Evolutionary conservation across 495 filamentous ascomycete species (phyloP).

Genomic region (Tuber microsphaerosporum): DNA sequence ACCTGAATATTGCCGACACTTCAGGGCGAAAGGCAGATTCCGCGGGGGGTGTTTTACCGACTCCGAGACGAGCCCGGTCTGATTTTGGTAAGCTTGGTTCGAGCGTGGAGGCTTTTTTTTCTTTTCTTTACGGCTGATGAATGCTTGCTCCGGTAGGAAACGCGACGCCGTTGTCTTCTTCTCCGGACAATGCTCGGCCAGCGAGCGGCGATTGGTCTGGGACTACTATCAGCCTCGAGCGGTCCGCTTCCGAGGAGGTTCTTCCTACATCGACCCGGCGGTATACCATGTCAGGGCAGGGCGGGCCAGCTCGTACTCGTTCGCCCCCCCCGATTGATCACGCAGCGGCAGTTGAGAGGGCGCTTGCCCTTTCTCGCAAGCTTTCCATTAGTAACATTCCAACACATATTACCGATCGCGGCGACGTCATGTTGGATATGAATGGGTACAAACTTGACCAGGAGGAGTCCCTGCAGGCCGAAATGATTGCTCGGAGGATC

Average conservation of each 20-base stretch:
- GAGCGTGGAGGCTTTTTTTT: slow-evolving; percentile 44
- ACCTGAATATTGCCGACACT: slow-evolving; percentile 52
- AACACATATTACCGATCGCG: slow-evolving; percentile 79
- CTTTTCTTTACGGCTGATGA: slow-evolving; percentile 6
- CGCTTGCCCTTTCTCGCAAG: slow-evolving; percentile 77
- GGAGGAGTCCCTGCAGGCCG: slow-evolving; percentile 81
- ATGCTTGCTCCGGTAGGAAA: slow-evolving; percentile 31
- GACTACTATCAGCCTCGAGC: slow-evolving; percentile 47
- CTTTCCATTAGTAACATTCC: slow-evolving; percentile 80
- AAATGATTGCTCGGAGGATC: slow-evolving; percentile 89
- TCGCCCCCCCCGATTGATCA: slow-evolving; percentile 58
- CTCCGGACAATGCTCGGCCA: slow-evolving; percentile 48
- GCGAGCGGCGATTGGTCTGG: slow-evolving; percentile 43
- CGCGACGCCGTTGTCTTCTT: slow-evolving; percentile 58
- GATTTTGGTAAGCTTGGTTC: slow-evolving; percentile 47
- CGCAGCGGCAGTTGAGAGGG: slow-evolving; percentile 71
- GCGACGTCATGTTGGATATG: slow-evolving; percentile 99
- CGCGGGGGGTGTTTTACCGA: slow-evolving; percentile 9
- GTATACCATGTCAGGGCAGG: slow-evolving; percentile 40
- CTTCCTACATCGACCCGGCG: slow-evolving; percentile 41
- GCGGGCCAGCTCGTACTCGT: slow-evolving; percentile 37
- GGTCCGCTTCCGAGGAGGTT: slow-evolving; percentile 50
- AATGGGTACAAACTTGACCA: slow-evolving; percentile 89
- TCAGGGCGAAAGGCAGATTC: slow-evolving; percentile 25
- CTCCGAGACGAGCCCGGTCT: slow-evolving; percentile 45